Evolutionary conservation across 805 yeast genomes (phyloP), one percentile per base, ranked within the genome.

Genomic region (Sugiyamaella lignohabitans): DNA sequence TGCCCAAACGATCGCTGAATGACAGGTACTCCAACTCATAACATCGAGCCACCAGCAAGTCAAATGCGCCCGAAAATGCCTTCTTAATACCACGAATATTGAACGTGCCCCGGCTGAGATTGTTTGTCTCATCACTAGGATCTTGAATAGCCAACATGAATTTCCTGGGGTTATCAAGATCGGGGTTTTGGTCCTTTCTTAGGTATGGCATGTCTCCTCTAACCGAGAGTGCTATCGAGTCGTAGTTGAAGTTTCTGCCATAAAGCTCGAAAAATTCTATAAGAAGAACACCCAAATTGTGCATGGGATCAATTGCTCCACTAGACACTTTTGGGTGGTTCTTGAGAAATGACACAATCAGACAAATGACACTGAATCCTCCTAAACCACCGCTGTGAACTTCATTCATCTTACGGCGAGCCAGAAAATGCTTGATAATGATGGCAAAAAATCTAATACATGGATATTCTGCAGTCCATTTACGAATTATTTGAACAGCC

Each of bases 341-440:
- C 54, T 72, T 75, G 51, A 89, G 65, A 59, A 89, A 88, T 16
- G 91, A 80, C 57, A 80, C 81, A 16, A 84, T 87, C 60, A 93
- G 59, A 58, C 96, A 88, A 38, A 89, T 87, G n/a, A 87, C 85
- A 5, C 96, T 79, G 62, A 83, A 91, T 0, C 98, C 98, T 37
- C 98, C 98, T 4, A 91, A 68, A 0, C 98, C 98, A 43, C 98
- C 98, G 19, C 81, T 80, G 57, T 84, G 94, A 14, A 91, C 98
- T 53, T 86, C 84, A 58, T 88, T 87, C 51, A 89, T 69, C 48
- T 74, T 78, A 57, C 97, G 72, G 1, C 87, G 79, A 27, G 87
- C 71, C 42, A 91, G 70, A 59, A 89, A 91, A 60, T 86, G 96
- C 64, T 93, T 89, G 4, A 91, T 74, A 1, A 88, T 78, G 42